Evolutionary conservation across 306 rosid species (phyloP), one percentile per base, ranked within the genome.

Genomic region (Fragaria vesca): DNA sequence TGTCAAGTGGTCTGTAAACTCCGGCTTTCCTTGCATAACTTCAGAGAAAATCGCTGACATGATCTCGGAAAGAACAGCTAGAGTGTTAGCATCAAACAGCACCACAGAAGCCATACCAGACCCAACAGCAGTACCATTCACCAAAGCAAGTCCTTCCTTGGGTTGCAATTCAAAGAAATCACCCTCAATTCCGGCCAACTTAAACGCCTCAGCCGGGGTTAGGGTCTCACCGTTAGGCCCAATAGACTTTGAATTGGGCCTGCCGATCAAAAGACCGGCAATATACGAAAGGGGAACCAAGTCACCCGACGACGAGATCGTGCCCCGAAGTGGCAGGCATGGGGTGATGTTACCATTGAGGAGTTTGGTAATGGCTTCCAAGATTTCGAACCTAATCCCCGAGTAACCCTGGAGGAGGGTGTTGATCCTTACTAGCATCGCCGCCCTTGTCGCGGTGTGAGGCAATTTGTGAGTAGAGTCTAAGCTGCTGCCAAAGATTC

Each of bases 351-450:
- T 87, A 60, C 83, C 80, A 84, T 94, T 94, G 46, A 94, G 85
- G 13, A 94, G 81, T 54, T 87, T 92, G 43, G 98, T 12, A 1
- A 94, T 83, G 77, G 98, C 97, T 62, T 94, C 98, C 80, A 94
- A 67, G 54, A 94, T 78, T 70, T 90, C 97, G 43, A 92, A 94
- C 74, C 98, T 81, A 66, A 94, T 94, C 8, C 98, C 97, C 0
- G 98, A 94, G 79, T 90, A 94, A 2, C 98, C 98, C 76, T 94
- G 98, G 50, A 94, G 88, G 71, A 94, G 90, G 24, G 98, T 94
- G 87, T 94, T 94, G 89, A 88, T 89, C 72, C 98, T 87, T 61
- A 94, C 98, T 20, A 92, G 69, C 97, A 94, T 94, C 15, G 92
- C 97, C 2, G 98, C 98, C 62, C 98, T 87, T 21, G 97, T 92